Evolutionary conservation across 805 yeast species (phyloP).

Genomic region (Wickerhamomyces strasburgensis): DNA sequence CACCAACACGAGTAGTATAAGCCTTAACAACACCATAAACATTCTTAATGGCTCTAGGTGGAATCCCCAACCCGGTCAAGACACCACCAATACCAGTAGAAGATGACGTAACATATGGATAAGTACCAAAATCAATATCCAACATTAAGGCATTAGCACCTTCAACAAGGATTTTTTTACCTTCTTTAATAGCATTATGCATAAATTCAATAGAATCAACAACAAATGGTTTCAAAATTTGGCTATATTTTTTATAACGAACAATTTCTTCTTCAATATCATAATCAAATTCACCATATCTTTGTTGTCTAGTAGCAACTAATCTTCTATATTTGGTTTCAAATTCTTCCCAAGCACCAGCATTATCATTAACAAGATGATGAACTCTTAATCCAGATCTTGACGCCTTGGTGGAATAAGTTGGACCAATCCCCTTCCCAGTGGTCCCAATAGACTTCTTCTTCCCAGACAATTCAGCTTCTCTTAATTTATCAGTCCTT

Average conservation of each 20-base stretch:
- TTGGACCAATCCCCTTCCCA: conserved; percentile 98
- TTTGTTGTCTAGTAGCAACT: conserved; percentile 72
- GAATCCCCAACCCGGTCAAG: conserved; percentile 91
- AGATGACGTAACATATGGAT: conserved; percentile 94
- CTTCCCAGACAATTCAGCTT: conserved; percentile 65
- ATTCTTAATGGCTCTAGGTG: conserved; percentile 79
- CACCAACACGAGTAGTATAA: conserved; percentile 98
- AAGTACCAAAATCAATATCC: conserved; percentile 96
- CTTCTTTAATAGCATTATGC: conserved; percentile 66
- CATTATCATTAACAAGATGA: conserved; percentile 85
- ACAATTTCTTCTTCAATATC: conserved; percentile 77
- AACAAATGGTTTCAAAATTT: conserved; percentile 79
- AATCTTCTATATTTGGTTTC: conserved; percentile 71
- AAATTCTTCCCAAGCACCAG: conserved; percentile 91
- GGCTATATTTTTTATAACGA: conserved; percentile 69
- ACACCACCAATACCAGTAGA: conserved; percentile 98
- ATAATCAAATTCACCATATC: conserved; percentile 91
- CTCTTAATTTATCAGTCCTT: conserved; percentile 91
- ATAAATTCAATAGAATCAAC: conserved; percentile 86
- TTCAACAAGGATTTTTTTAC: conserved; percentile 88
- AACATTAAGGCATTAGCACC: conserved; percentile 99
- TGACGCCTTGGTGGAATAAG: conserved; percentile 94
- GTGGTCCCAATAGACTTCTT: conserved; percentile 95
- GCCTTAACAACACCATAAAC: conserved; percentile 97
- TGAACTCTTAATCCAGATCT: conserved; percentile 97